Base-by-base conservation (phyloP, 768 basidiomycete genomes). In the Leucosporidium yakuticum region DNA sequence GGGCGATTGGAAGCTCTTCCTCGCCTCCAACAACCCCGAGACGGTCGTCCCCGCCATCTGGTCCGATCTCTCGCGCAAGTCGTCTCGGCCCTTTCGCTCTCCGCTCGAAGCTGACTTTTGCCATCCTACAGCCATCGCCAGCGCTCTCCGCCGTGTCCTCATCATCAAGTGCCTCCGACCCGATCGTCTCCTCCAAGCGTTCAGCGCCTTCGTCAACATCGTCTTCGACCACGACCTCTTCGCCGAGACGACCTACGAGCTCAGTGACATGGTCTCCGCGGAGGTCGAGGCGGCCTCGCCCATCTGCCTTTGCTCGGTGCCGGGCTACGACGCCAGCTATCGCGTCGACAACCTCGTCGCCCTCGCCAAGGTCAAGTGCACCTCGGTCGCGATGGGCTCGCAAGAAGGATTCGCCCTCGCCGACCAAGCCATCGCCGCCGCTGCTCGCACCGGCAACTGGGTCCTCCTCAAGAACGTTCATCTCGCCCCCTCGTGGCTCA, bases 251-350 rank as follows among this genome's bases (percentile, higher is more conserved):
- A 84, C 82, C 55, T 90, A 87, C 77, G 88, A 93, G 63, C 84
- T 99, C 32, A 83, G 84, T 25, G 78, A 79, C 14, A 88, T 97
- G 81, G 91, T 97, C 32, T 73, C 82, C 11, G 84, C 88, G 74
- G 92, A 98, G 77, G 84, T 93, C 39, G 83, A 84, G 5, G 84
- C 92, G 4, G 83, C 84, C 5, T 91, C 91, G 0, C 94, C 96
- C 2, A 81, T 98, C 31, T 90, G 92, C 5, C 81, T 99, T 59
- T 85, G 93, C 36, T 97, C 95, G 9, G 92, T 99, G 4, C 86
- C 91, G 4, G 96, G 96, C 21, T 95, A 96, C 76, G 96, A 99
- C 77, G 96, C 96, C n/a, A 95, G 93, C 78, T 98, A 94, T 78
- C 86, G 90, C 59, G 90, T 96, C 49, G 93, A 96, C 74, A 87